Base-by-base conservation (phyloP, 75 land plant species). In the Picea sitchensis region DNA sequence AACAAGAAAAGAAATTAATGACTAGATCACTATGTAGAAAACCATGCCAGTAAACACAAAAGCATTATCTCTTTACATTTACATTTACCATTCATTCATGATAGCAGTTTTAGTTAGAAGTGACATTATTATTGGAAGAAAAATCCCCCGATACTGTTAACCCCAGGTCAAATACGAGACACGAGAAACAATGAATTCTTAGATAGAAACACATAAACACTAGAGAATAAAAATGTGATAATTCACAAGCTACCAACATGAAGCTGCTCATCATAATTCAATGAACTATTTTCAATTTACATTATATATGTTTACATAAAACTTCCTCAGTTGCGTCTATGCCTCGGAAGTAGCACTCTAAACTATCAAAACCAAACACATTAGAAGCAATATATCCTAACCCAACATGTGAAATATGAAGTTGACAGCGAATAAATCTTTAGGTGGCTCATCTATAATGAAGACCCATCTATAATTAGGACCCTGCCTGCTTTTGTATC, bases 381-480 rank as follows among this genome's bases (percentile, higher is more conserved):
- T 95, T 95, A 5, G 92, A 26, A 0, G 95, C 88, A 32, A 78
- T 68, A 12, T 76, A 36, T 71, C 80, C 58, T 47, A 4, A 41
- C 44, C 44, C 44, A 41, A 41, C 44, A 41, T 90, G 84, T 32
- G 90, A 80, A 26, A 95, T 81, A 80, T 87, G 89, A 65, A 95
- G 93, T 64, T 95, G 89, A 71, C 84, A 85, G 54, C 86, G 89
- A 61, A 95, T 90, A 76, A 90, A 95, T 41, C 44, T 41, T 4
- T 41, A 5, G 5, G 44, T 4, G 4, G 44, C 44, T 41, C 44
- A 41, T 41, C 44, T 41, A 41, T 41, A 41, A 41, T 41, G 5
- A 41, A 5, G 44, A 5, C 44, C 5, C 44, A 41, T 41, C 44
- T 41, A 41, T 41, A 41, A 41, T 41, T 5, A 41, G 44, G 44